Base-by-base conservation (phyloP, 78 protist species). In the Pigoraptor vietnamica region DNA sequence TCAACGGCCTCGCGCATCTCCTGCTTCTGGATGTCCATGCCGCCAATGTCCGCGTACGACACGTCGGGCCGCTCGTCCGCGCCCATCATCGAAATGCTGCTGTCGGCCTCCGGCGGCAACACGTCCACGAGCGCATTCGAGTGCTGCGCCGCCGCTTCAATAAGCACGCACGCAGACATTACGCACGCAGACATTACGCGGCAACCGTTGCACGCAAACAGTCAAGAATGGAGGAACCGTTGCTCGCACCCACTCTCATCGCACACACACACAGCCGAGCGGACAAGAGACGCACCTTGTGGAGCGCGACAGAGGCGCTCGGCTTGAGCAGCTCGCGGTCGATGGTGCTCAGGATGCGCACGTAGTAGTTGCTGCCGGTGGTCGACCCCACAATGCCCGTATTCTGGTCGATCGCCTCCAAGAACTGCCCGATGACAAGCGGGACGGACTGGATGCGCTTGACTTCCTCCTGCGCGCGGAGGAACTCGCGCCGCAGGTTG, bases 1-100 rank as follows among this genome's bases (percentile, higher is more conserved):
- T 99, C 99, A 2, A 99, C 99, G 19, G 99, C 99, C 95, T 99
- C 99, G 55, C 99, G 95, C 95, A 99, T 98, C 89, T 99, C 99
- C 93, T 99, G 99, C 96, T 99, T 99, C 93, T 99, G 99, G 79
- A 97, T 96, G 95, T 99, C 99, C 38, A 93, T 82, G 40, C 99
- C 99, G 23, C 99, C 99, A 82, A 99, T 98, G 92, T 98, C 99
- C 0, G 96, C 55, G 91, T 98, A 98, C 39, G 94, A 24, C n/a
- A 96, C 94, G 37, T 92, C 81, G 24, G 92, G 93, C 79, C 39
- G 23, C 83, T 92, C 93, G 56, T 6, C 90, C 21, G 95, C 97
- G 0, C 93, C 86, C 91, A 99, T 25, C 94, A 99, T 38, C 39
- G 95, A 90, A 89, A 99, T 98, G 84, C 97, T 91, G 48, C 98